These are phyloP conservation scores for Wickerhamomyces tratensis DNA, from an alignment of 805 yeast species.

Conservation along the genomic window DNA sequence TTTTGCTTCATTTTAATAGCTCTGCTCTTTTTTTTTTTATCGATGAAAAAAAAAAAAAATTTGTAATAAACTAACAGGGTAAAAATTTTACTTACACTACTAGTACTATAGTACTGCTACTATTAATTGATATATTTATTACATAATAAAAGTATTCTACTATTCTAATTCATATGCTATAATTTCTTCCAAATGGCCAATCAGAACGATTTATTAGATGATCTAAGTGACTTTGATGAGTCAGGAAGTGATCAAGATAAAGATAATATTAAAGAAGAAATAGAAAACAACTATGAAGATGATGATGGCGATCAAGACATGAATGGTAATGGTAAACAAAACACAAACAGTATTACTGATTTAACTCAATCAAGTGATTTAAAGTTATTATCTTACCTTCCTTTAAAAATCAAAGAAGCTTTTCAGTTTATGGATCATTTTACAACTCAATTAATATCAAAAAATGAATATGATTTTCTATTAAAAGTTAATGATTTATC, in stretches of 20 bases:
- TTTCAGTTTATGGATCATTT: constrained; percentile 9
- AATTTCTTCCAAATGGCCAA: constrained; percentile 7
- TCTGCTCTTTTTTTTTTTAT: no score
- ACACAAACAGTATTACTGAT: neutral
- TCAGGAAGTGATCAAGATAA: constrained; percentile 2
- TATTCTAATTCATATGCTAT: no score
- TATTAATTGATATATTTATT: no score
- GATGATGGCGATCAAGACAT: constrained; percentile 4
- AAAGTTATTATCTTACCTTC: neutral
- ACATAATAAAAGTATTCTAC: no score
- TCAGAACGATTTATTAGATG: constrained; percentile 20
- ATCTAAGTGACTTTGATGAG: constrained; percentile 15
- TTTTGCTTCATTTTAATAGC: no score
- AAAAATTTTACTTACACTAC: no score
- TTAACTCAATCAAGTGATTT: neutral
- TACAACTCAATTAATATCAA: constrained; percentile 10
- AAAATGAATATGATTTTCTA: constrained; percentile 38
- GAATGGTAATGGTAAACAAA: constrained; percentile 1
- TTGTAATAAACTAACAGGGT: no score
- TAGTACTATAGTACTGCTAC: no score
- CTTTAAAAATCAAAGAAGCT: neutral
- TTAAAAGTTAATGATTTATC: constrained; percentile 44
- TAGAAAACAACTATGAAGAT: neutral
- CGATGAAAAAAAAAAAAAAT: no score
- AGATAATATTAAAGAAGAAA: neutral